A percentile compares a stretch with the other conserved stretches of the same genome.
Conservation (phyloP, 441 rosid species). For the Pelargonium australe region DNA sequence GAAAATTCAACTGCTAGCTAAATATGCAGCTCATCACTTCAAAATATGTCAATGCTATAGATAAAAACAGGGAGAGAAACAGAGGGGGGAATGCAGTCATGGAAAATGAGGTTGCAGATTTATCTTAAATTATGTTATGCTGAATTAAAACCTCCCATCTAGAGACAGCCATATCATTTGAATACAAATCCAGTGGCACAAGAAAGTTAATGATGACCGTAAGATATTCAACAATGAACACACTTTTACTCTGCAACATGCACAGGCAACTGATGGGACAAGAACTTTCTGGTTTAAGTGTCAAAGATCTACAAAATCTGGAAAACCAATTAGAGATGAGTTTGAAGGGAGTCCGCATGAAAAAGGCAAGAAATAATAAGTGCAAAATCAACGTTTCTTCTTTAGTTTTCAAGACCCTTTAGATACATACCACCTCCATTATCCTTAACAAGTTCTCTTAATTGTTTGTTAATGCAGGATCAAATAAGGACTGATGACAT, state of each 20-base stretch:
- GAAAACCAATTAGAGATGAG: conserved; percentile 78
- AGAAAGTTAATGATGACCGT: no score
- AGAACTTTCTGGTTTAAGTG: conserved; percentile 57
- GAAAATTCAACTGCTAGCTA: no score
- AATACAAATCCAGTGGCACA: no score
- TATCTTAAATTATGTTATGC: no score
- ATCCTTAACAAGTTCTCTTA: neutral
- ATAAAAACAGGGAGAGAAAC: no score
- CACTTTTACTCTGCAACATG: conserved; percentile 6
- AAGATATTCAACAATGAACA: conserved; percentile 9
- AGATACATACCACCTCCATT: neutral
- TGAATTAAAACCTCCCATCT: no score
- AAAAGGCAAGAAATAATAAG: conserved; percentile 42
- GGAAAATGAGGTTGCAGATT: no score
- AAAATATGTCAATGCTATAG: no score
- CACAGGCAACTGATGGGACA: conserved; percentile 80
- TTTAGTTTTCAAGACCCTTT: neutral
- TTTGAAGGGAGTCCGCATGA: conserved; percentile 50
- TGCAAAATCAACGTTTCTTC: conserved; percentile 4
- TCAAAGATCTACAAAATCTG: conserved; percentile 57
- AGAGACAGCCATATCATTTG: no score
- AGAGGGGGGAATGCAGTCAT: no score
- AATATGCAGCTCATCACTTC: no score
- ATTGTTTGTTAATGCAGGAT: conserved; percentile 33
- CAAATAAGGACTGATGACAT: conserved; percentile 49